A percentile compares a stretch with the other conserved stretches of the same genome.
Conservation (phyloP, 164 flowering plant genomes). For the Nelumbo lutea region DNA sequence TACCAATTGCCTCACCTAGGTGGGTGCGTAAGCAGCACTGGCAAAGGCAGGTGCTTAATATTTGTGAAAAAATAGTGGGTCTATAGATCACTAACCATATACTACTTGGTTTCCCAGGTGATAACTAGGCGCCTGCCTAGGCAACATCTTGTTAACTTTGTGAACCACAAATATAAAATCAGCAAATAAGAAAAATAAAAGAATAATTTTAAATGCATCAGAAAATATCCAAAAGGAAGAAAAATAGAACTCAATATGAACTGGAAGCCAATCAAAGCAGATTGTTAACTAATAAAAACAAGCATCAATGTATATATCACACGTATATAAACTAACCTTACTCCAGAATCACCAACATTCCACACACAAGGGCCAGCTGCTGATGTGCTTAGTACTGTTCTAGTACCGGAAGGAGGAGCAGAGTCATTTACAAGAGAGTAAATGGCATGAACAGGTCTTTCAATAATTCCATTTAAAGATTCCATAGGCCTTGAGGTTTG, state of each 20-base stretch:
- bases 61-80: no score
- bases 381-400: constrained; percentile 65
- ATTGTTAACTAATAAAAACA: neutral
- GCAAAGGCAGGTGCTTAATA: no score
- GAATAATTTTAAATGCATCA: neutral
- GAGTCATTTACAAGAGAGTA: constrained; percentile 41
- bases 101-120: no score
- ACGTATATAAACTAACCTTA: constrained; percentile 39
- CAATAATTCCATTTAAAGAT: constrained; percentile 42
- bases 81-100: no score
- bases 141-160: no score
- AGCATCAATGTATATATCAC: neutral
- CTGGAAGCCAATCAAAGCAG: no score
- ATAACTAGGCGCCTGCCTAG: no score
- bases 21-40: no score
- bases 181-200: neutral
- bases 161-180: neutral
- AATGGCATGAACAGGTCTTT: constrained; percentile 70
- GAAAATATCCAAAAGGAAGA: neutral
- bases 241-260: no score
- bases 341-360: constrained; percentile 44
- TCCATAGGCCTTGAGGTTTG: constrained; percentile 58
- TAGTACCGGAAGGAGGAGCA: constrained; percentile 25
- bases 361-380: constrained; percentile 67
- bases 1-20: no score